Evolutionary conservation across 768 basidiomycete genomes (phyloP), one percentile per base, ranked within the genome.

Genomic region (Strobilomyces confusus): DNA sequence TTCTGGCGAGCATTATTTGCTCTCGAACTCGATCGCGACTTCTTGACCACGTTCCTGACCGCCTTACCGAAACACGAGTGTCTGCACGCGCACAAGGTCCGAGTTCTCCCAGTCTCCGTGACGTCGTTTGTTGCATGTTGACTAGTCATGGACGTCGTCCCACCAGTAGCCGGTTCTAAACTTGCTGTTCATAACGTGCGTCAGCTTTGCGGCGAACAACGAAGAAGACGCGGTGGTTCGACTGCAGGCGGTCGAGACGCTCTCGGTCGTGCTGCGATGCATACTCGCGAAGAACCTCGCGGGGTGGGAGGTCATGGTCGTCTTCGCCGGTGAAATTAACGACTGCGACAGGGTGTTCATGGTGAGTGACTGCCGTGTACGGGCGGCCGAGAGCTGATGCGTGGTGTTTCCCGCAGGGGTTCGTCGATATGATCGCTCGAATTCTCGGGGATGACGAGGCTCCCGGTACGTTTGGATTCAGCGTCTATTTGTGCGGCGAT

Each of bases 251-350:
- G 56, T 86, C 15, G 75, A 80, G 58, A 82, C 80, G 1, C 65
- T 86, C 33, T 68, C 75, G 0, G 66, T 82, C 14, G 30, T 81
- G 4, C 61, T 79, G 20, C 75, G 77, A 11, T 72, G 72, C 49
- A 63, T 84, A 17, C 69, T 87, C 48, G 71, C 71, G 34, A 87
- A 87, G 68, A 78, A 79, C 49, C 64, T 81, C 1, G 75, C 80
- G 4, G 86, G 87, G 29, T 87, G 82, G 83, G 86, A 88, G 61
- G 76, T 82, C 8, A 88, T 88, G 85, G 80, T 86, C 37, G 64
- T 85, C 22, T 76, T 87, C 41, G 83, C 83, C 2, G 82, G 83
- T 14, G 80, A 79, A 40, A 81, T 84, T 5, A 71, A 67, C 12
- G 72, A 78, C 48, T 84, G 83, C 48, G 86, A 87, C 62, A 58